A percentile compares a stretch with the other conserved stretches of the same genome.
These are phyloP conservation scores for Lodderomyces elongisporus DNA, from an alignment of 1,139 yeast species.

Conservation along the genomic window DNA sequence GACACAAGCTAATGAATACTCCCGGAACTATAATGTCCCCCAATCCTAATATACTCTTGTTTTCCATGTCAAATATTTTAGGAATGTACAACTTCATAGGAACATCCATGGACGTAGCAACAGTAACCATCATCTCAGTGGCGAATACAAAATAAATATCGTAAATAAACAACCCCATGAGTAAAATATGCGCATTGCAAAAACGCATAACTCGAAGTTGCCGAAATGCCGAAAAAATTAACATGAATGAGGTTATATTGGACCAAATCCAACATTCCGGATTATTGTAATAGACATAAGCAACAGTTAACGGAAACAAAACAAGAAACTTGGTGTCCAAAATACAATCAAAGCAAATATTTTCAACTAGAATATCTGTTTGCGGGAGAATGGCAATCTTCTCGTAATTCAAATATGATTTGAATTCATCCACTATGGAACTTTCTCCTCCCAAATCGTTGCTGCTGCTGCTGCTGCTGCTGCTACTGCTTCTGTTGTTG, in stretches of 20 bases:
- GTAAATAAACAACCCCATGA: slow-evolving; percentile 51
- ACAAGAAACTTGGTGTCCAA: slow-evolving; percentile 30
- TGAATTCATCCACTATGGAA: too few relatives aligned
- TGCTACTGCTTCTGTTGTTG: too few relatives aligned
- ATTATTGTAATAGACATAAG: slow-evolving; percentile 15
- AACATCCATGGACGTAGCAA: slow-evolving; percentile 51
- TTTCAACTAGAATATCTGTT: slow-evolving; percentile 1
- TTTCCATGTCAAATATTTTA: slow-evolving; percentile 10
- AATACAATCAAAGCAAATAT: slow-evolving; percentile 16
- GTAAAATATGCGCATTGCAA: slow-evolving; percentile 39
- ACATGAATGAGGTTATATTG: slow-evolving; percentile 30
- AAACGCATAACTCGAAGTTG: slow-evolving; percentile 32
- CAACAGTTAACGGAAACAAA: slow-evolving; percentile 18
- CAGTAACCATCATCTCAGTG: slow-evolving; percentile 58
- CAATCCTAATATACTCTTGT: slow-evolving; percentile 38
- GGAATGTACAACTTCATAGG: slow-evolving; percentile 58
- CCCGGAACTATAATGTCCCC: slow-evolving; percentile 65
- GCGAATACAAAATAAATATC: slow-evolving; percentile 67
- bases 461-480: too few relatives aligned
- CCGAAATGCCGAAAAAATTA: slow-evolving; percentile 34
- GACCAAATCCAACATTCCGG: slow-evolving; percentile 23
- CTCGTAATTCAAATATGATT: slow-evolving; percentile 6
- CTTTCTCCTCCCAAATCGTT: too few relatives aligned
- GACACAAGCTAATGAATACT: slow-evolving; percentile 41
- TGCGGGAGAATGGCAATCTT: slow-evolving; percentile 2